Conservation (phyloP, 108 stramenopile species). For the Cyclotella cryptica region DNA sequence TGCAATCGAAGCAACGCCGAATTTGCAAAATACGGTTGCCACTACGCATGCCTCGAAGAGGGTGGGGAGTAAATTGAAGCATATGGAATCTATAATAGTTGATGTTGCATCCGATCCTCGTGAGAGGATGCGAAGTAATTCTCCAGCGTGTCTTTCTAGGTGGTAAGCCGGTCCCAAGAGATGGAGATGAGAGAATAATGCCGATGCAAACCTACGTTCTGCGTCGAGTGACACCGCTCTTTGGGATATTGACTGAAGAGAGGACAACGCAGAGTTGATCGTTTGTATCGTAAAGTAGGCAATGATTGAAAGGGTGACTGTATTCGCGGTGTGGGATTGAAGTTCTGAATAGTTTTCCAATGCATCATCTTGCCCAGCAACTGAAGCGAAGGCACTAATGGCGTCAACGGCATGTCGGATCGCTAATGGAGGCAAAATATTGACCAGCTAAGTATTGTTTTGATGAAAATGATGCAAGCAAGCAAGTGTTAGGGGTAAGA, state of each 20-base stretch:
- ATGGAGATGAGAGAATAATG: constrained; percentile 49
- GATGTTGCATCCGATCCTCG: constrained; percentile 46
- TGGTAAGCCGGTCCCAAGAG: constrained; percentile 44
- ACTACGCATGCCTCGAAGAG: constrained; percentile 52
- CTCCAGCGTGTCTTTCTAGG: constrained; percentile 52
- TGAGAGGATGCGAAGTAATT: constrained; percentile 40
- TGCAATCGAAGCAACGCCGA: constrained; percentile 45
- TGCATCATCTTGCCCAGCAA: neutral
- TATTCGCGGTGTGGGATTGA: constrained; percentile 15
- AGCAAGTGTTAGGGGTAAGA: neutral
- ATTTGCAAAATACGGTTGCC: constrained; percentile 47
- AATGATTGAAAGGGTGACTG: constrained; percentile 32
- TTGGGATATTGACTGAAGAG: constrained; percentile 38
- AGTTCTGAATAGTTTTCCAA: neutral
- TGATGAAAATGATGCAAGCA: neutral
- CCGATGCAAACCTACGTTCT: constrained; percentile 45
- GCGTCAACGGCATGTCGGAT: constrained; percentile 55
- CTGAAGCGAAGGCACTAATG: constrained; percentile 34
- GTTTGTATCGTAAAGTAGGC: constrained; percentile 34
- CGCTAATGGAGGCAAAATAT: constrained; percentile 53
- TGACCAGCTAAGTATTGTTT: constrained; percentile 13
- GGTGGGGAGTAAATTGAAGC: constrained; percentile 50
- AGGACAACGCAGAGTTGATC: constrained; percentile 24
- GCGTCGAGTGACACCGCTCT: constrained; percentile 48
- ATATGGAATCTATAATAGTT: constrained; percentile 41